Conservation (phyloP, 495 filamentous ascomycete genomes). For the Cladorrhinum samala region DNA sequence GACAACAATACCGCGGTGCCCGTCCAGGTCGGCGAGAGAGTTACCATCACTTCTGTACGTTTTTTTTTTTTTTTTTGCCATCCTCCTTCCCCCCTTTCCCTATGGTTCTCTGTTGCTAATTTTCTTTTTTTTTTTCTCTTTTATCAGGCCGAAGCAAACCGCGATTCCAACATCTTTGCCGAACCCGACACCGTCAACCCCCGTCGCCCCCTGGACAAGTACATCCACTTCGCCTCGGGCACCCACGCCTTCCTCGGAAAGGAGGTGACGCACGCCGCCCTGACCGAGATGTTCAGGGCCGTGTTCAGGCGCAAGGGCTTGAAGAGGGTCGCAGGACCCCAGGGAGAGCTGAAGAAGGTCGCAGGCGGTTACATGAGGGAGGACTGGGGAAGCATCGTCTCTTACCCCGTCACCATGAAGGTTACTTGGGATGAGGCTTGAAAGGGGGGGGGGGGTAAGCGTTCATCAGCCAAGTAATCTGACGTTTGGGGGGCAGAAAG, state of each 20-base stretch:
- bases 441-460: background rate
- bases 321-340: constrained; percentile 59
- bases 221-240: constrained; percentile 61
- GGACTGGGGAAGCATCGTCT: constrained; percentile 63
- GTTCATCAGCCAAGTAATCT: no score
- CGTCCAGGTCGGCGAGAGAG: constrained; percentile 32
- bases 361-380: constrained; percentile 66
- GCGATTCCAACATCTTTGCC: constrained; percentile 61
- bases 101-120: no score
- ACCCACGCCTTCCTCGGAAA: constrained; percentile 57
- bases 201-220: constrained; percentile 58
- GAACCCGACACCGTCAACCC: constrained; percentile 59
- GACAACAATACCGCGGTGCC: constrained; percentile 41
- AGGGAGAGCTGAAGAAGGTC: constrained; percentile 71
- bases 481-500: background rate
- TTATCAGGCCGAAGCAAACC: constrained; percentile 50
- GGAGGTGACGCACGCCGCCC: constrained; percentile 54
- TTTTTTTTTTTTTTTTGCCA: constrained; percentile 27
- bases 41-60: constrained; percentile 52
- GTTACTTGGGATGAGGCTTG: constrained; percentile 41
- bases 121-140: no score
- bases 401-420: constrained; percentile 68
- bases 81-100: no score
- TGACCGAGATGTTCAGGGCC: constrained; percentile 63
- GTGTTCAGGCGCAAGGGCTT: constrained; percentile 58